Percentiles rank a stretch among this genome's conserved stretches.
Conservation (phyloP, 371 early-diverging fungal genomes). For the Catenaria anguillulae region DNA sequence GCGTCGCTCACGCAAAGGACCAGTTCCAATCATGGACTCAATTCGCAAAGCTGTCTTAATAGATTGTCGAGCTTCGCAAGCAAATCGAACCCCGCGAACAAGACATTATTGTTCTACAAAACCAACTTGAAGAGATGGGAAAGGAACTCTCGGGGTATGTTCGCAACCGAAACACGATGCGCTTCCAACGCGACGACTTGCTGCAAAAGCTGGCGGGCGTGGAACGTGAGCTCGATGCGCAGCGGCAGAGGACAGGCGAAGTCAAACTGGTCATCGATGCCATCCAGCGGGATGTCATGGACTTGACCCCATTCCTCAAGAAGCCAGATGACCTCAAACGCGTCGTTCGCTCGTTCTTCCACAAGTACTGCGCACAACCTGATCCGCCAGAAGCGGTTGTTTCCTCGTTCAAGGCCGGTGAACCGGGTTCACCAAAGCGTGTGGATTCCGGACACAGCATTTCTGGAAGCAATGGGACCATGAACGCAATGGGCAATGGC, state of each 20-base stretch:
- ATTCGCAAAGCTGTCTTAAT: too few relatives aligned
- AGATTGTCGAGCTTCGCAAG: conserved; percentile 32
- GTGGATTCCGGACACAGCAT: too few relatives aligned
- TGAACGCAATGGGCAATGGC: background rate
- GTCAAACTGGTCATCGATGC: conserved; percentile 20
- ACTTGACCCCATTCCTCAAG: conserved; percentile 24
- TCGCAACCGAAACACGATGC: background rate
- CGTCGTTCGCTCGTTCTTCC: conserved; percentile 21
- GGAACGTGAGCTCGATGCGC: conserved; percentile 32
- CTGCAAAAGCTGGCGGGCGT: conserved; percentile 19
- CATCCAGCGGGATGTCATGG: conserved; percentile 17
- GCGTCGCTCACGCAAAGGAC: too few relatives aligned
- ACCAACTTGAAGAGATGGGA: conserved; percentile 6
- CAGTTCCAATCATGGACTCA: too few relatives aligned
- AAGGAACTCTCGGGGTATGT: conserved; percentile 5
- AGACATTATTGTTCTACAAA: conserved; percentile 18
- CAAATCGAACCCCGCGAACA: conserved; percentile 41
- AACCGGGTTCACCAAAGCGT: background rate
- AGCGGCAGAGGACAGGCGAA: conserved; percentile 29
- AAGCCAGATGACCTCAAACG: conserved; percentile 31
- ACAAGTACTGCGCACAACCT: conserved; percentile 26
- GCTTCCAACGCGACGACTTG: conserved; percentile 5
- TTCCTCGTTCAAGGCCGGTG: background rate
- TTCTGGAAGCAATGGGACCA: background rate
- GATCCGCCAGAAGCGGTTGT: background rate